Evolutionary conservation across 2,329 filamentous ascomycete genomes (phyloP), one percentile per base, ranked within the genome.

Genomic region (Verticillium klebahnii): DNA sequence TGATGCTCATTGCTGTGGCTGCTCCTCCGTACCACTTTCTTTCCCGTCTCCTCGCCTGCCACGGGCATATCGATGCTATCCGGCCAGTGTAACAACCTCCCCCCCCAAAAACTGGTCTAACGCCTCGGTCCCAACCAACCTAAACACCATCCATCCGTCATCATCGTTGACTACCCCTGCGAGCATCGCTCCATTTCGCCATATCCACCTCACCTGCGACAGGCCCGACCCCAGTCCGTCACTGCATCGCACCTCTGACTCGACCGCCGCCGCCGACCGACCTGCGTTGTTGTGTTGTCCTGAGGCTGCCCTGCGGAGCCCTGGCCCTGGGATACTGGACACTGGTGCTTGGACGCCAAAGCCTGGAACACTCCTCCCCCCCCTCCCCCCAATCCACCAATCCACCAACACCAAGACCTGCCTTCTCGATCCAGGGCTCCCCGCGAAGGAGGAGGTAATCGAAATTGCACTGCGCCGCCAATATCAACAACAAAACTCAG

Each of bases 381-480:
- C 29, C 29, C 34, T 29, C 50, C 23, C 50, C 50, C 50, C 15
- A 60, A 58, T 34, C 54, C n/a, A 57, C 62, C 54, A 29, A 29
- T 29, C 29, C 29, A 29, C 29, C 29, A 29, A 29, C 29, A 36
- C 29, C 55, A 37, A n/a, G 19, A 50, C 45, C 29, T 19, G 55
- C 29, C 17, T 36, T 58, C 56, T 58, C 56, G 56, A 50, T 57
- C 31, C 32, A 50, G 37, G 14, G 25, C 37, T 29, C 57, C 39
- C 57, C 57, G 57, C 57, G 57, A 58, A 58, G 57, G 57, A 58
- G 50, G 57, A 29, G 50, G 57, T 58, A 58, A 58, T 58, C 57
- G 57, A 50, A 58, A 58, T 58, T 58, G 32, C 25, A 58, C 55
- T 36, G 55, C 31, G 32, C 55, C 55, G 19, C 31, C 54, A 56